Evolutionary conservation across 1,284 basidiomycete species (phyloP).

Genomic region (Sporisorium scitamineum): DNA sequence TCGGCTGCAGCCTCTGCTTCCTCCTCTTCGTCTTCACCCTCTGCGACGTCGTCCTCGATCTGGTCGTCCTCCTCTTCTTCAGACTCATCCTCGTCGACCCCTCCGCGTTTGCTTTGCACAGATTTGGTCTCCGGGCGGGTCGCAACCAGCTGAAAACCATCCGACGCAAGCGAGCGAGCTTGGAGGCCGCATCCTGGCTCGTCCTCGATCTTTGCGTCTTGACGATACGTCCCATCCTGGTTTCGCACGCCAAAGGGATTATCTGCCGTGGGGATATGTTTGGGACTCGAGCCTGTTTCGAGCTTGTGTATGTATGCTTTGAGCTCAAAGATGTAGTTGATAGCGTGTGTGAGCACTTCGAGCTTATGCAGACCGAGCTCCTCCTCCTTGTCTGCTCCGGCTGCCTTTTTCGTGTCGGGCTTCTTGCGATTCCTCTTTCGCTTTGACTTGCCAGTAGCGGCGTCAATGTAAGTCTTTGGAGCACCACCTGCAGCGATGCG

Average conservation of each 20-base stretch:
- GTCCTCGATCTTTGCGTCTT: conserved; percentile 44
- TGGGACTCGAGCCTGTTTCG: conserved; percentile 40
- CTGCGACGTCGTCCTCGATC: conserved; percentile 26
- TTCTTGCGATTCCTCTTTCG: conserved; percentile 56
- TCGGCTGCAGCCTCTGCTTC: conserved; percentile 12
- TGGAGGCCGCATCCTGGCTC: conserved; percentile 20
- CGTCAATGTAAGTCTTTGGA: conserved; percentile 50
- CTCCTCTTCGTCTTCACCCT: conserved; percentile 28
- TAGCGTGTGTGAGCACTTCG: conserved; percentile 62
- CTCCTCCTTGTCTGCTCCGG: conserved; percentile 51
- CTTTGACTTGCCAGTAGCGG: conserved; percentile 56
- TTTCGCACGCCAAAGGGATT: conserved; percentile 41
- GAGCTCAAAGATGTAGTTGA: conserved; percentile 64
- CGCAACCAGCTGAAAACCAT: not conserved
- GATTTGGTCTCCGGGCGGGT: not conserved
- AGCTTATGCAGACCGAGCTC: conserved; percentile 63
- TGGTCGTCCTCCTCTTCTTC: conserved; percentile 41
- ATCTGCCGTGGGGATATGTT: conserved; percentile 45
- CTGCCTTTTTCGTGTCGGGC: conserved; percentile 35
- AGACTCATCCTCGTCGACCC: conserved; percentile 17
- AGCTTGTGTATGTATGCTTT: conserved; percentile 56
- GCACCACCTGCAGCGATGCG: conserved; percentile 47
- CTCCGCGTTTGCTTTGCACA: not conserved
- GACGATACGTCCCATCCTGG: conserved; percentile 23
- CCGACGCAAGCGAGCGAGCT: conserved; percentile 6